Evolutionary conservation across 345 rosid genomes (phyloP), one percentile per base, ranked within the genome.

Genomic region (Acer campestre): DNA sequence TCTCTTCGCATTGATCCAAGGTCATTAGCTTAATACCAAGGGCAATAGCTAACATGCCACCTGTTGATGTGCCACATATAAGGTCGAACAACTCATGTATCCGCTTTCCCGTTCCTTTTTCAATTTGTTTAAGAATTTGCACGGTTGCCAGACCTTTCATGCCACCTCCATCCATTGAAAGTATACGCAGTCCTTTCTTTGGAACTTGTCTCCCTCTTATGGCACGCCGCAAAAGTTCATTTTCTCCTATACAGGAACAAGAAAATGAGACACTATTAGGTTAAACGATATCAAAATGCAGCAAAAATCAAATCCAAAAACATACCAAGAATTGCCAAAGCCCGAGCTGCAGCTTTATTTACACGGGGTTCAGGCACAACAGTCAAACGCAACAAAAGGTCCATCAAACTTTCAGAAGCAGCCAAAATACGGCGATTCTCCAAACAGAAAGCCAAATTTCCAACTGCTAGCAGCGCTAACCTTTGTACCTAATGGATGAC

Each of bases 121-220:
- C 99, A 84, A 94, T 94, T 85, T 91, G 97, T 85, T 94, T 94
- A 85, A 96, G 98, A 81, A 96, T 86, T 89, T 89, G 95, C 75
- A 96, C 99, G 61, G 99, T 96, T 31, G 95, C 98, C 77, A 96
- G 89, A 77, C 98, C 98, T 88, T 96, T 96, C 98, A 96, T 96
- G 83, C 99, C 99, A 83, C 99, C 99, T 51, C 99, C 98, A 85
- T 96, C 99, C 99, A 96, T 96, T 61, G 99, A 81, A 70, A 96
- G 98, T 84, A 96, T 96, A 64, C 99, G 95, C 78, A 94, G 80
- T 68, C 99, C 99, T 84, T 92, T 94, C 85, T 90, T 94, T 65
- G 98, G 89, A 70, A 93, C 90, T 76, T 82, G 95, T 80, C 98
- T 91, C 82, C 97, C 99, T 82, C 84, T 92, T 79, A 93, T 88